Evolutionary conservation across 192 early-diverging fungal species (phyloP).

Genomic region (Gonapodya prolifera): DNA sequence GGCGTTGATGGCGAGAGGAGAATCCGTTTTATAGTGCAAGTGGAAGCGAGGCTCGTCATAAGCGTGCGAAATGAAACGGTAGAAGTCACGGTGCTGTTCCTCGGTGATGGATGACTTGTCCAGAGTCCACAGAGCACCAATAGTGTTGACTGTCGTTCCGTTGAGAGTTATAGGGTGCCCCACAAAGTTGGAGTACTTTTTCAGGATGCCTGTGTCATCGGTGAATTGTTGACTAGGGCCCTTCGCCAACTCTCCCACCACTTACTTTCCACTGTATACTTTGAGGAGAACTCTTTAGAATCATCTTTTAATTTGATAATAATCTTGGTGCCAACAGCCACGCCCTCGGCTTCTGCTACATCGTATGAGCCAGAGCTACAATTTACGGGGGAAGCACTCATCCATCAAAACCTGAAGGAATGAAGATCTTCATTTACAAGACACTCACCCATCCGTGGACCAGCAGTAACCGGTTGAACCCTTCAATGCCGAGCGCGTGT

Average conservation of each 20-base stretch:
- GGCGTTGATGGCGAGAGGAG: conserved; percentile 40
- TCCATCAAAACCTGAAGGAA: too few species aligned
- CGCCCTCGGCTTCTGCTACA: conserved; percentile 13
- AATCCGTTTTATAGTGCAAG: conserved; percentile 47
- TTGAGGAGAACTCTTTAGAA: conserved; percentile 19
- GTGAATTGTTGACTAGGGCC: background rate
- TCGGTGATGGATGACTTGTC: conserved; percentile 34
- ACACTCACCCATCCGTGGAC: conserved; percentile 8
- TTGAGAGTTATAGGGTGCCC: conserved; percentile 46
- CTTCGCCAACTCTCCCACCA: background rate
- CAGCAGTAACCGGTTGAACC: conserved; percentile 17
- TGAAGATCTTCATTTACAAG: too few species aligned
- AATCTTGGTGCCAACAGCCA: conserved; percentile 10
- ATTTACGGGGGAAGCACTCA: too few species aligned
- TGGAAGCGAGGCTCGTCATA: conserved; percentile 47
- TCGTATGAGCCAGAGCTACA: conserved; percentile 10
- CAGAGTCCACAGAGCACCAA: conserved; percentile 49
- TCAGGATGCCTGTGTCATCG: conserved; percentile 28
- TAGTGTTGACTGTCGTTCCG: conserved; percentile 37
- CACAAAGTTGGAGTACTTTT: conserved; percentile 55
- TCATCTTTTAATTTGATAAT: conserved; percentile 9
- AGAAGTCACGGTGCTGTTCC: conserved; percentile 46
- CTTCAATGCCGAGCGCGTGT: conserved; percentile 6
- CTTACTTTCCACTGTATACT: conserved; percentile 21
- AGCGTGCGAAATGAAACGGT: conserved; percentile 43